phyloP scores from a whole-genome alignment of 2,329 filamentous ascomycete genomes.

The Zymoseptoria crescenta region DNA sequence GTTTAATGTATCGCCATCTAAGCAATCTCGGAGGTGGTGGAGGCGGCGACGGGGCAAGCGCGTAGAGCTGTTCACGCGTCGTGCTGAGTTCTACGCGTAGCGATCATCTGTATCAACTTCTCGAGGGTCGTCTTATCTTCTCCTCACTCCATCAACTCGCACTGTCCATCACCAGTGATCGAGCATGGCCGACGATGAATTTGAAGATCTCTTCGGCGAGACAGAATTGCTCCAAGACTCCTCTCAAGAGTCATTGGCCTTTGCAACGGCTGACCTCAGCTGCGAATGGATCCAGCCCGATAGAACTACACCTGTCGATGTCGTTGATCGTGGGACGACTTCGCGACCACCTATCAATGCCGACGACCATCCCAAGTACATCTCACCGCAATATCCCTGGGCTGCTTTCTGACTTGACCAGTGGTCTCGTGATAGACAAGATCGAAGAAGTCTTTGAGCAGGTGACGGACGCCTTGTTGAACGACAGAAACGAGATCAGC shows the following conservation, averaged over 20 bases:
- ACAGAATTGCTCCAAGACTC: constrained; percentile 13
- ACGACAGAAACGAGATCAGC: constrained; percentile 38
- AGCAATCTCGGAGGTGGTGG: background rate
- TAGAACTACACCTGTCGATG: background rate
- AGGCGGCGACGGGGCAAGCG: background rate
- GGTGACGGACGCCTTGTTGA: constrained; percentile 43
- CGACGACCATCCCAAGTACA: background rate
- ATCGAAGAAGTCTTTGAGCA: constrained; percentile 50
- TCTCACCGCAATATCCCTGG: background rate
- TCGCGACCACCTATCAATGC: background rate
- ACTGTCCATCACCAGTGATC: background rate
- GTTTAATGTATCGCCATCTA: background rate
- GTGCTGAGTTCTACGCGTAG: too few species aligned
- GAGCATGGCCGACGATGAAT: constrained; percentile 20
- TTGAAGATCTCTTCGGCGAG: constrained; percentile 22
- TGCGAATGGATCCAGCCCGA: background rate
- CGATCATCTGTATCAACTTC: too few species aligned
- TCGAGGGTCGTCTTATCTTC: background rate
- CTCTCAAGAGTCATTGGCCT: constrained; percentile 19
- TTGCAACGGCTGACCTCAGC: constrained; percentile 11
- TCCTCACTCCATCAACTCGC: constrained; percentile 1
- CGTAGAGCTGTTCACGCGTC: background rate
- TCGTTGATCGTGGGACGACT: background rate
- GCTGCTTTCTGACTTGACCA: background rate
- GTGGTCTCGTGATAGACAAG: constrained; percentile 37